Conservation (phyloP, 352 stramenopile species). For the Pythium myriotylum region DNA sequence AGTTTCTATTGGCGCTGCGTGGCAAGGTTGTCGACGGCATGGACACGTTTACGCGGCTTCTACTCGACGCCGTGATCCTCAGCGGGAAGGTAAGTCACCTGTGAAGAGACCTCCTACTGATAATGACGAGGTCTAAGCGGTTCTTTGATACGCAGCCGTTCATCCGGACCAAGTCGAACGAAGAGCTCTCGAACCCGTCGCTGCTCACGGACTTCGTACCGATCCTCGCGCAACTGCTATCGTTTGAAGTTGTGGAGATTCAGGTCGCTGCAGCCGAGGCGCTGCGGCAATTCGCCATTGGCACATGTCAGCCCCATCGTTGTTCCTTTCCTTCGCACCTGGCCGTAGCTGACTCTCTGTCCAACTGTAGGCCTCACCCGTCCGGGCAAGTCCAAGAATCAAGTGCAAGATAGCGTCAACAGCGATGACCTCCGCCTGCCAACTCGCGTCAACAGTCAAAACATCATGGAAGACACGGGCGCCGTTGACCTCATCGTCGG, state of each 20-base stretch:
- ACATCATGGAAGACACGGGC: conserved; percentile 67
- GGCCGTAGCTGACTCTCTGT: no score
- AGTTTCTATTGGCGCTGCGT: conserved; percentile 55
- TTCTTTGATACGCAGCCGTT: conserved; percentile 57
- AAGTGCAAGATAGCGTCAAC: conserved; percentile 30
- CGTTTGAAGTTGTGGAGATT: conserved; percentile 55
- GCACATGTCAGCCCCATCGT: conserved; percentile 43
- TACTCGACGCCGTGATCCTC: conserved; percentile 44
- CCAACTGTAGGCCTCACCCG: conserved; percentile 40
- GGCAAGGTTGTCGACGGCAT: conserved; percentile 57
- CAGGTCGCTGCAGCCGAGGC: conserved; percentile 64
- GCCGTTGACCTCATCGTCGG: conserved; percentile 58
- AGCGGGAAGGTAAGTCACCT: conserved; percentile 44
- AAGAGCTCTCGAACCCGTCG: conserved; percentile 67
- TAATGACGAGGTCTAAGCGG: no score
- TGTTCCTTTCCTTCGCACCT: not conserved
- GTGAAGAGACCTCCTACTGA: not conserved
- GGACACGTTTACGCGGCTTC: conserved; percentile 40
- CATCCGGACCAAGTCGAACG: conserved; percentile 72
- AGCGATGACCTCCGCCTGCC: conserved; percentile 61
- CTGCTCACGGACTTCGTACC: conserved; percentile 51
- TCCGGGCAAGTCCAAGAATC: conserved; percentile 29
- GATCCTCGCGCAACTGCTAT: conserved; percentile 62
- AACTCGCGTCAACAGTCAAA: conserved; percentile 64
- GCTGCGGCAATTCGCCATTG: conserved; percentile 60